These are phyloP conservation scores for Spiraea crenata DNA, from an alignment of 331 rosid genomes.

Conservation along the genomic window DNA sequence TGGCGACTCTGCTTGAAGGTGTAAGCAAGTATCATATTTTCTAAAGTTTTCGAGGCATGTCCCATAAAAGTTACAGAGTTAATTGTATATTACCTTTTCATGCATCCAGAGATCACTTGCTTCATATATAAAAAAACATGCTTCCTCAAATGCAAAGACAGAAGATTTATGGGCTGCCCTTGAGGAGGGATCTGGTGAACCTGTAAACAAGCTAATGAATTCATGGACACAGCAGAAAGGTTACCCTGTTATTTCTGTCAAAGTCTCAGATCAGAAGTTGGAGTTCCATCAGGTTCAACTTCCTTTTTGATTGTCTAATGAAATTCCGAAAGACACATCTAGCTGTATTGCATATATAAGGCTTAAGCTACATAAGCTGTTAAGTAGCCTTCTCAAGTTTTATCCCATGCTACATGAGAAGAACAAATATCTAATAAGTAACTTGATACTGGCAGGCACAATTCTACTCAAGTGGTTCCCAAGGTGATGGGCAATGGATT, in stretches of 20 bases:
- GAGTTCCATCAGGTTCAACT: conserved; percentile 41
- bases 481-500: conserved; percentile 44
- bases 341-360: background rate
- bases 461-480: conserved; percentile 44
- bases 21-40: background rate
- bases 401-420: background rate
- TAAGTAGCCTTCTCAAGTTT: background rate
- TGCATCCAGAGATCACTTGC: conserved; percentile 49
- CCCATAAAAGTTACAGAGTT: background rate
- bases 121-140: conserved; percentile 42
- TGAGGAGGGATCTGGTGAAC: conserved; percentile 58
- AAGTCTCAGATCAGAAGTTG: conserved; percentile 36
- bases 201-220: conserved; percentile 50
- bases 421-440: conserved; percentile 2
- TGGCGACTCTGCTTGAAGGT: background rate
- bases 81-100: background rate
- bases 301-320: conserved; percentile 7
- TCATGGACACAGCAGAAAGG: conserved; percentile 60
- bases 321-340: background rate
- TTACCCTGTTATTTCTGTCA: conserved; percentile 46
- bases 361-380: background rate
- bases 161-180: conserved; percentile 58
- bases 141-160: conserved; percentile 53
- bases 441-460: conserved; percentile 36
- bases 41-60: background rate